These are phyloP conservation scores for Ganoderma meredithae DNA, from an alignment of 1,284 basidiomycete genomes.

Conservation along the genomic window DNA sequence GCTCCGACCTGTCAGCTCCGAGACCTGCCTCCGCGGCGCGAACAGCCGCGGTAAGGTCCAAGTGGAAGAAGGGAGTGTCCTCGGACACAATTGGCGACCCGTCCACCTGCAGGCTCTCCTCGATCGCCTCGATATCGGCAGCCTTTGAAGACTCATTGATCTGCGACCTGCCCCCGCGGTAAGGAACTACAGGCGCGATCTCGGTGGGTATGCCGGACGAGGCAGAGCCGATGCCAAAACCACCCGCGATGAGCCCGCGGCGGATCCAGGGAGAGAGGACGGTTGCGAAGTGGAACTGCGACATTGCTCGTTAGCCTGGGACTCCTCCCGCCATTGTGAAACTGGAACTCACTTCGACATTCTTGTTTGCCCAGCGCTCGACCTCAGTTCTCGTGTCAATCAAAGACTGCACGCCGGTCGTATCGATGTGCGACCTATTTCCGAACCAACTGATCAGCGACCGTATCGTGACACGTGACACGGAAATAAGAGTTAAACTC, in stretches of 20 bases:
- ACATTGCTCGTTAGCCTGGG: slow-evolving; percentile 10
- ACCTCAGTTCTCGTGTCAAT: slow-evolving; percentile 90
- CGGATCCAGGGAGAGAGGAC: slow-evolving; percentile 95
- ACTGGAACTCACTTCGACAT: slow-evolving; percentile 68
- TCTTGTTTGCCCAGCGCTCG: slow-evolving; percentile 85
- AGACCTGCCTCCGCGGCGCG: slow-evolving; percentile 64
- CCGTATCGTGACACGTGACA: not conserved
- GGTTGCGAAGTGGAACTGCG: slow-evolving; percentile 86
- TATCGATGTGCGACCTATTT: slow-evolving; percentile 77
- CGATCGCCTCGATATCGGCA: slow-evolving; percentile 38
- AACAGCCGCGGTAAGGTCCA: slow-evolving; percentile 81
- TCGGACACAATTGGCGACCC: slow-evolving; percentile 53
- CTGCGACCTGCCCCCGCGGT: slow-evolving; percentile 49
- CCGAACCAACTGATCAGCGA: not conserved
- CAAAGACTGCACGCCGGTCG: slow-evolving; percentile 90
- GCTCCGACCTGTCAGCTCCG: slow-evolving; percentile 12
- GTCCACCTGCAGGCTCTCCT: slow-evolving; percentile 32
- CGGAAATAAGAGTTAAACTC: slow-evolving; percentile 40
- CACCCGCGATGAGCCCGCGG: slow-evolving; percentile 86
- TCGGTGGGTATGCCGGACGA: slow-evolving; percentile 59
- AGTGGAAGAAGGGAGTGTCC: slow-evolving; percentile 88
- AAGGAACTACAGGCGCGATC: slow-evolving; percentile 77
- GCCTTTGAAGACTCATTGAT: slow-evolving; percentile 18
- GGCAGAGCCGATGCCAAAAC: slow-evolving; percentile 75
- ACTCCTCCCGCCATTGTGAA: not conserved